Conservation (phyloP, 2,329 filamentous ascomycete species). For the Didymella pomorum region DNA sequence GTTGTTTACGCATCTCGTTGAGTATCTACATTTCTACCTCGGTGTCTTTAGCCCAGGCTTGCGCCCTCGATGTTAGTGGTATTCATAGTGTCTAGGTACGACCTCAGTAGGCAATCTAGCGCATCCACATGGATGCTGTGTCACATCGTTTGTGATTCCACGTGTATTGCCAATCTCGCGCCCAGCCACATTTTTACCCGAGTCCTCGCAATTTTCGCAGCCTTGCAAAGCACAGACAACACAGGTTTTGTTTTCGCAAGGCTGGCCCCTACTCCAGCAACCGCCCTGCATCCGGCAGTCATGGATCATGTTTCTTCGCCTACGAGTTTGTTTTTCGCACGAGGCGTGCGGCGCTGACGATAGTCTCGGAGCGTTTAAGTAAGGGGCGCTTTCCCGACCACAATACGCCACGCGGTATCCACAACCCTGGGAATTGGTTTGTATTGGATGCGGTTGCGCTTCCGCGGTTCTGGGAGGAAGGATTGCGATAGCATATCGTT, state of each 20-base stretch:
- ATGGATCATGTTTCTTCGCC: background rate
- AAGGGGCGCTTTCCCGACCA: constrained; percentile 2
- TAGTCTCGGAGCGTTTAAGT: background rate
- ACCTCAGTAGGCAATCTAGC: background rate
- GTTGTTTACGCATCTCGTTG: constrained; percentile 5
- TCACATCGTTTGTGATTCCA: constrained; percentile 7
- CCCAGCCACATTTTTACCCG: background rate
- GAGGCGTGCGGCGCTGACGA: background rate
- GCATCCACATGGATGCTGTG: constrained; percentile 3
- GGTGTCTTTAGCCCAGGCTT: background rate
- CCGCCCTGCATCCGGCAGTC: constrained; percentile 9
- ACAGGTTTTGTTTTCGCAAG: no score
- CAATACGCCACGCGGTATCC: no score
- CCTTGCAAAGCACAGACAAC: background rate
- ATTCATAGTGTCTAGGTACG: constrained; percentile 5
- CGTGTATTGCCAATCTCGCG: constrained; percentile 4
- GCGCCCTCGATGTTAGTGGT: background rate
- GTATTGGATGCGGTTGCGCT: no score
- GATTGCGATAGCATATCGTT: no score
- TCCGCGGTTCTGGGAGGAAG: no score
- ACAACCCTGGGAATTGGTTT: no score
- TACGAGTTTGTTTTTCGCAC: background rate
- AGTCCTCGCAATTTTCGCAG: no score
- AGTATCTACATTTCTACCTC: background rate
- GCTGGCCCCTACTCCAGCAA: constrained; percentile 9